Percentiles rank a stretch among this genome's conserved stretches.
Conservation (phyloP, 2,329 filamentous ascomycete species). For the Rutstroemia sydowiana region DNA sequence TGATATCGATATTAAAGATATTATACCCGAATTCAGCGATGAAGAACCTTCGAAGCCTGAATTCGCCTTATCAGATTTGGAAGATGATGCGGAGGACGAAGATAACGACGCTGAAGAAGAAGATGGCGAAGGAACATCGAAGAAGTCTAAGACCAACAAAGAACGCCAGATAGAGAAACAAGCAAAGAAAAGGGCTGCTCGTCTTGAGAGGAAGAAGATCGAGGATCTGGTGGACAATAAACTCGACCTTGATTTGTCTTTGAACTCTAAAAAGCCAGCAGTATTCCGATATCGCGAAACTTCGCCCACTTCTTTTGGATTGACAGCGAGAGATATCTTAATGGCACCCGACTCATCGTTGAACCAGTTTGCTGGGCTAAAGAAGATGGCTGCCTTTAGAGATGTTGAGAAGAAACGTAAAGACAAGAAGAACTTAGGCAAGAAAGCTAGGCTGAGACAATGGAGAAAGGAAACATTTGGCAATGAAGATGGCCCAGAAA, state of each 20-base stretch:
- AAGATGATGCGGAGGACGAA: conserved; percentile 31
- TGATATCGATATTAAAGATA: conserved; percentile 93
- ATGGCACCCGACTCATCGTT: conserved; percentile 78
- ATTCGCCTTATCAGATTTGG: conserved; percentile 49
- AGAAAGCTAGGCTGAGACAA: conserved; percentile 83
- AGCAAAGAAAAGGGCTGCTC: conserved; percentile 61
- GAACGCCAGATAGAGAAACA: conserved; percentile 52
- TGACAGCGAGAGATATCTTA: conserved; percentile 85
- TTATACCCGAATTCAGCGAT: conserved; percentile 79
- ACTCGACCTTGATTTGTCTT: conserved; percentile 63
- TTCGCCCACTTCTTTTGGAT: conserved; percentile 80
- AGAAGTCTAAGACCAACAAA: conserved; percentile 53
- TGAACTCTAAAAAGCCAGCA: conserved; percentile 39
- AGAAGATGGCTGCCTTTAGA: conserved; percentile 87
- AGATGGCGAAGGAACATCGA: conserved; percentile 33
- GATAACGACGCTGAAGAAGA: conserved; percentile 37
- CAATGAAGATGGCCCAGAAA: conserved; percentile 35
- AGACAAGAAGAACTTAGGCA: conserved; percentile 81
- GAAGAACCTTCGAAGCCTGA: conserved; percentile 41
- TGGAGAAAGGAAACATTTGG: conserved; percentile 68
- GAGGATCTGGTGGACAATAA: conserved; percentile 79
- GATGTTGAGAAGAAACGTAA: conserved; percentile 82
- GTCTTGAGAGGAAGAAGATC: conserved; percentile 73
- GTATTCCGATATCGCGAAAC: conserved; percentile 91
- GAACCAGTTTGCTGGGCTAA: conserved; percentile 86